These are phyloP conservation scores for Xerocomus minutiporus DNA, from an alignment of 1,284 basidiomycete species.

Conservation along the genomic window DNA sequence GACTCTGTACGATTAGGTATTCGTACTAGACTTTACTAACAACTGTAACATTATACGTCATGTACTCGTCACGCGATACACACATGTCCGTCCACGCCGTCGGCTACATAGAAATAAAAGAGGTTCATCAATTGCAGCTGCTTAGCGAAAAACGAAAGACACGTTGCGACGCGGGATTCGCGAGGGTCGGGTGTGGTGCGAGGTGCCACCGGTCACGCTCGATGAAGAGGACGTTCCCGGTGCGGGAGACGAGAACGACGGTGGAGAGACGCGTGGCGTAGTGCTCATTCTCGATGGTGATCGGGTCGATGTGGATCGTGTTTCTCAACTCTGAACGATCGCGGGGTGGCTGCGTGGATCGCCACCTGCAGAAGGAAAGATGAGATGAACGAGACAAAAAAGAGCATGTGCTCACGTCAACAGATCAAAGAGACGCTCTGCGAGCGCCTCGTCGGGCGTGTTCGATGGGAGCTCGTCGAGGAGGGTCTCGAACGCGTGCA, in stretches of 20 bases:
- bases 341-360: constrained; percentile 41
- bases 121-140: constrained; percentile 17
- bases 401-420: constrained; percentile 38
- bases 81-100: constrained; percentile 12
- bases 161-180: constrained; percentile 45
- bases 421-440: constrained; percentile 55
- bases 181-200: constrained; percentile 33
- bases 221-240: constrained; percentile 59
- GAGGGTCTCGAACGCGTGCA: constrained; percentile 41
- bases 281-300: constrained; percentile 27
- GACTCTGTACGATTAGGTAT: constrained; percentile 29
- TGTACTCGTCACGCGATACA: constrained; percentile 25
- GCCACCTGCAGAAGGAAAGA: constrained; percentile 38
- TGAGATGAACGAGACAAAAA: no score
- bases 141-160: constrained; percentile 48
- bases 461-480: constrained; percentile 35
- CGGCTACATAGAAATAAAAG: constrained; percentile 14
- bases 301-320: constrained; percentile 58
- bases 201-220: constrained; percentile 68
- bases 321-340: constrained; percentile 52
- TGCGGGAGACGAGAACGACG: constrained; percentile 59
- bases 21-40: constrained; percentile 29
- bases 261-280: constrained; percentile 75
- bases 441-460: constrained; percentile 47
- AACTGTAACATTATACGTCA: constrained; percentile 33